Conservation (phyloP, 176 grass and related monocot genomes). For the Raddia guianensis region DNA sequence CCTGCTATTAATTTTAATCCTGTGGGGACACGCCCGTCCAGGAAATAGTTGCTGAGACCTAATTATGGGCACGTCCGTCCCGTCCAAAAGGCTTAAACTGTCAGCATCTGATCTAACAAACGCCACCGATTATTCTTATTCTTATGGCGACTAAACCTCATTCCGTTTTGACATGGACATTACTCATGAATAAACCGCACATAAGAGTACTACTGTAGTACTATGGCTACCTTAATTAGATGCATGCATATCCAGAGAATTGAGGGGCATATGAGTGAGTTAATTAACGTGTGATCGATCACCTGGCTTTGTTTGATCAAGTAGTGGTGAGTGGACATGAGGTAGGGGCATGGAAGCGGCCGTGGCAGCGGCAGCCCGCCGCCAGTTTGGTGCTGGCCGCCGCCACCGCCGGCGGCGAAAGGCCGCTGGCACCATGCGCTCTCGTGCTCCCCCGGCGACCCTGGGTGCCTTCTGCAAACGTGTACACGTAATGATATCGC, state of each 20-base stretch:
- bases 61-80: background rate
- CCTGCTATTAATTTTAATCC: background rate
- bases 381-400: background rate
- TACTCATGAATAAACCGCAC: background rate
- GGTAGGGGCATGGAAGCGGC: constrained; percentile 47
- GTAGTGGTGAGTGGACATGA: constrained; percentile 49
- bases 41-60: background rate
- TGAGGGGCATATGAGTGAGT: background rate
- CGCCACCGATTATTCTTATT: background rate
- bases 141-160: background rate
- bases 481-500: no score
- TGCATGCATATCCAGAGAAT: no score
- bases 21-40: background rate
- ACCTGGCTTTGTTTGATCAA: constrained; percentile 52
- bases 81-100: background rate
- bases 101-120: background rate
- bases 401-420: background rate
- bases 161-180: background rate
- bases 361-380: background rate
- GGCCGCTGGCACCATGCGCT: constrained; percentile 15
- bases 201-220: background rate
- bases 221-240: background rate
- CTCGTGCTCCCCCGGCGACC: constrained; percentile 20
- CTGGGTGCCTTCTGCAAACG: constrained; percentile 34
- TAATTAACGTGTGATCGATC: background rate